Evolutionary conservation across 139 green algal species (phyloP), one percentile per base, ranked within the genome.

Genomic region (Astrephomene gubernaculifera): DNA sequence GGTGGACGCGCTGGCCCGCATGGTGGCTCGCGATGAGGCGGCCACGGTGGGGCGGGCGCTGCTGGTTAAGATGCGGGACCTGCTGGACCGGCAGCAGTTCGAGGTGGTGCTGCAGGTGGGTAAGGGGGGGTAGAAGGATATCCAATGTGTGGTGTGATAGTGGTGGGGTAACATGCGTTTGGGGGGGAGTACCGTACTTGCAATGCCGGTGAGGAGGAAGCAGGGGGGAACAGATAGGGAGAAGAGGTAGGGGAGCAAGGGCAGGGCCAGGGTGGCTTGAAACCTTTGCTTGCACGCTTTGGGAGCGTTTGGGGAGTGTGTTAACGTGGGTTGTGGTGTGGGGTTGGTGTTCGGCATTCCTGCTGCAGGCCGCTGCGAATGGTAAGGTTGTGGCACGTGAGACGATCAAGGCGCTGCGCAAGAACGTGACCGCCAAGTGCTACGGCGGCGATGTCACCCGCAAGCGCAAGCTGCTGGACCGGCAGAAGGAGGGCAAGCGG

Each of bases 401-500:
- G 86, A 97, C 94, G 33, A 78, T 98, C 29, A 91, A 88, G 54
- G 94, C 95, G 0, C 36, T 92, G 33, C 84, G 95, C 38, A 98
- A 98, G 92, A 86, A 94, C 68, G 91, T 94, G 43, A 78, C 81
- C 0, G 93, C 94, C 7, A 97, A 97, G 90, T 86, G 79, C 61
- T 96, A 95, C 88, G 92, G 93, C 82, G 94, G 94, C 0, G 95
- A 98, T 83, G 88, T 97, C 7, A 91, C 76, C 12, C 92, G 95
- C 60, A 98, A 98, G 89, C 89, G 92, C 57, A 98, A 98, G 88
- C 91, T 98, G 81, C 87, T 98, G 19, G 89, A 96, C 41, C 96
- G 95, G 87, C 95, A 98, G 82, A 97, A 97, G 88, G 94, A 97
- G 80, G 95, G 95, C 69, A 98, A 98, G 90, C 94, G 92, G 81